Conservation (phyloP, 2,329 filamentous ascomycete genomes). For the Sordariomycetes sp. region DNA sequence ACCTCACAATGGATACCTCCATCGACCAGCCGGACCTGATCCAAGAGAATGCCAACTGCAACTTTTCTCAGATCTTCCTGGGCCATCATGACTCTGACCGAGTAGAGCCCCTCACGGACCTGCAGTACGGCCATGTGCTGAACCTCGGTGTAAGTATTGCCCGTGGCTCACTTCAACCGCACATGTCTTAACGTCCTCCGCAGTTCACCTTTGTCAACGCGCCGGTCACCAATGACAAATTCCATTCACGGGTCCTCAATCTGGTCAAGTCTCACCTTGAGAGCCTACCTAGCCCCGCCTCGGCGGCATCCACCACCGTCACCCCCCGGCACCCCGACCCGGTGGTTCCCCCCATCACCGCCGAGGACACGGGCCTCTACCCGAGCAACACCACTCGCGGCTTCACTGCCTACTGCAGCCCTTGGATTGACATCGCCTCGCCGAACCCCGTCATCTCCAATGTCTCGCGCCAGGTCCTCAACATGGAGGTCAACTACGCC, state of each 20-base stretch:
- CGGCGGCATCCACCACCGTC: constrained; percentile 22
- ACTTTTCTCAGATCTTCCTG: constrained; percentile 15
- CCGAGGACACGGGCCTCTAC: constrained; percentile 64
- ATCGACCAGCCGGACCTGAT: neutral
- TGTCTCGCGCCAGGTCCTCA: constrained; percentile 79
- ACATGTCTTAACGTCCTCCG: constrained; percentile 9
- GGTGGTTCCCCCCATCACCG: constrained; percentile 56
- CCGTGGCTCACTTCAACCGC: neutral
- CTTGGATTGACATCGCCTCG: constrained; percentile 87
- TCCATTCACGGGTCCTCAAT: constrained; percentile 53
- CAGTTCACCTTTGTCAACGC: constrained; percentile 71
- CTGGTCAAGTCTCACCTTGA: constrained; percentile 44
- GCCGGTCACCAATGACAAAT: constrained; percentile 63
- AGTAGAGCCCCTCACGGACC: constrained; percentile 43
- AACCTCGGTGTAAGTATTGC: constrained; percentile 49
- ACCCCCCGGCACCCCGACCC: constrained; percentile 38
- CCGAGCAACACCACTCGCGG: constrained; percentile 58
- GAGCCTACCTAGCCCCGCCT: constrained; percentile 23
- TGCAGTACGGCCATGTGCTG: constrained; percentile 53
- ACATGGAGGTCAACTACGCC: constrained; percentile 85
- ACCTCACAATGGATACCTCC: neutral
- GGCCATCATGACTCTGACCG: constrained; percentile 61
- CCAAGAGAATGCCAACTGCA: constrained; percentile 6
- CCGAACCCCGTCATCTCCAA: constrained; percentile 70
- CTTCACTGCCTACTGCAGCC: constrained; percentile 66